A percentile compares a stretch with the other conserved stretches of the same genome.
Conservation (phyloP, 2,329 filamentous ascomycete species). For the Mariannaea sp. region DNA sequence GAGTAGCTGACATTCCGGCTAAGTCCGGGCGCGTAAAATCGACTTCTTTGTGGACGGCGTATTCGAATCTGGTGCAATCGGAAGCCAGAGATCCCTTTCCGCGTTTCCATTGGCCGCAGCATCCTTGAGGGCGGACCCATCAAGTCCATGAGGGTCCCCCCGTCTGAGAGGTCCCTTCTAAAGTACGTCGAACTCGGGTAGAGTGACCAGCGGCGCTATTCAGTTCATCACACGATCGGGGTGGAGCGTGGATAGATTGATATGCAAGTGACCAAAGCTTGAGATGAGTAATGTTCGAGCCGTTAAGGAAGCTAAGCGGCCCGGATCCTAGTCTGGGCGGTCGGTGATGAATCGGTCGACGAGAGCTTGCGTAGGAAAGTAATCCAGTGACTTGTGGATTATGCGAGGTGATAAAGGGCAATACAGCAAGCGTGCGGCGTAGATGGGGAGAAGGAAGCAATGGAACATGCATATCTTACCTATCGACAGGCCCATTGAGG, state of each 20-base stretch:
- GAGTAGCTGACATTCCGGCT: conserved; percentile 46
- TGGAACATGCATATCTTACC: conserved; percentile 65
- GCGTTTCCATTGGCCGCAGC: conserved; percentile 48
- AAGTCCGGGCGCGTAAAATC: conserved; percentile 57
- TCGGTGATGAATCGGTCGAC: conserved; percentile 39
- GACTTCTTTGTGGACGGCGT: conserved; percentile 52
- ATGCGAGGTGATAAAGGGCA: conserved; percentile 52
- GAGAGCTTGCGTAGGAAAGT: conserved; percentile 44
- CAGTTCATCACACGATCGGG: conserved; percentile 6
- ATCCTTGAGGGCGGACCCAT: conserved; percentile 22
- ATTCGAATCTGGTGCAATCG: conserved; percentile 53
- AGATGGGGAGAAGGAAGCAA: conserved; percentile 37
- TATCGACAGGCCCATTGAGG: conserved; percentile 81
- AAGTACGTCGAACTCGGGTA: conserved; percentile 19
- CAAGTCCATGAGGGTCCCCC: too few species aligned
- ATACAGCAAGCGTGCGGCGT: conserved; percentile 19
- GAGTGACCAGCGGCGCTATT: conserved; percentile 13
- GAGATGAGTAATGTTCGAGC: conserved; percentile 25
- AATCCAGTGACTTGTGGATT: conserved; percentile 52
- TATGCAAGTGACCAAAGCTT: conserved; percentile 4
- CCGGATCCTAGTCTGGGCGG: conserved; percentile 26
- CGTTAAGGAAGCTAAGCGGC: conserved; percentile 27
- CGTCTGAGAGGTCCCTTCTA: conserved; percentile 23
- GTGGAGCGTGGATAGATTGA: background rate
- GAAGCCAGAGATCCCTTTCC: conserved; percentile 45